Base-by-base conservation (phyloP, 2,329 filamentous ascomycete species). In the Ceratocystis smalleyi region DNA sequence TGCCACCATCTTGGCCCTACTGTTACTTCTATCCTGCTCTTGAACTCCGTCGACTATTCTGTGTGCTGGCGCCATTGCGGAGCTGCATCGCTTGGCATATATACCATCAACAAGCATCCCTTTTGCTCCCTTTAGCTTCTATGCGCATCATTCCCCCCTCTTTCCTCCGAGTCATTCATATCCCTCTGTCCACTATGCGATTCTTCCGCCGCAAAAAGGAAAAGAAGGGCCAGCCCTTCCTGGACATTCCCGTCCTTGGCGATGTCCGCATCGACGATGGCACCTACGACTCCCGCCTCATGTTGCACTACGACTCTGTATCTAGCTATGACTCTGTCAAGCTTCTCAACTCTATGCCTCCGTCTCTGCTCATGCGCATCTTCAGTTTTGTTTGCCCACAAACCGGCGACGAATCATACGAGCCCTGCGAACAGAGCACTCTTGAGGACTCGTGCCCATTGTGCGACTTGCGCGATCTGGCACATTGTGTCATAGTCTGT, bases 391-490 rank as follows among this genome's bases (percentile, higher is more conserved):
- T 96, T 65, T 96, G 91, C 70, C 91, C 91, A 6, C 92, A 97
- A 74, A 78, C 84, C 43, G 76, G 77, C 63, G 91, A 97, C 74
- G 79, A 85, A 71, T 85, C 81, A 66, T 95, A 94, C 74, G 86
- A 89, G 69, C 85, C 85, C 51, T 92, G 88, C 71, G 92, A 97
- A 76, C 82, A 88, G 70, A 89, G 87, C 66, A 84, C 87, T 69
- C 81, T 84, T 61, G 86, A 87, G 69, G 85, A 90, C 75, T 85
- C 84, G 65, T 97, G 92, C 77, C 92, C 94, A 88, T 84, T 95
- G 69, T 97, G 92, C 77, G 90, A 96, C 76, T 81, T 94, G 77
- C 85, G 91, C 69, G 91, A 96, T 74, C 81, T 96, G 64, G 84
- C 90, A 62, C 85, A 89, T 73, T 92, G 89, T 73, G 83, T 85